Evolutionary conservation across 305 asterid genomes (phyloP).

Genomic region (Fraxinus greggii): DNA sequence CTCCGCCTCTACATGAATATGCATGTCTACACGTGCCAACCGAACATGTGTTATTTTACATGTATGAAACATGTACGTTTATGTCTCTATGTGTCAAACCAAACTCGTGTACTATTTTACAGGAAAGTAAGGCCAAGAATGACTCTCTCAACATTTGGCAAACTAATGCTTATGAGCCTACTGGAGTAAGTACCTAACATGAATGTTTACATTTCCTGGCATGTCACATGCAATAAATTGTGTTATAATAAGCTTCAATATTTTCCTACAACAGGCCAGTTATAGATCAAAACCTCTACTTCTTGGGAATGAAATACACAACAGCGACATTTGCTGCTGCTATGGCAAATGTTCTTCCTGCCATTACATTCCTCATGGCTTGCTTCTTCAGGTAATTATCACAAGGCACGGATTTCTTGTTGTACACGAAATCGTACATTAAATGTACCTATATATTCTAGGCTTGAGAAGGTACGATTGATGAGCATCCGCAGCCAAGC

Average conservation of each 20-base stretch:
- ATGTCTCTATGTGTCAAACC: neutral
- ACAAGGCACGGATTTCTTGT: no score
- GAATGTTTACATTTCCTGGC: neutral
- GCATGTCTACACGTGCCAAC: no score
- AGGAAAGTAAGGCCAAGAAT: slow-evolving; percentile 90
- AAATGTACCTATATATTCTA: slow-evolving; percentile 6
- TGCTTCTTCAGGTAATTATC: slow-evolving; percentile 61
- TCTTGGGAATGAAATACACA: slow-evolving; percentile 84
- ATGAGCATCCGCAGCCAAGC: slow-evolving; percentile 70
- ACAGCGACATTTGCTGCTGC: slow-evolving; percentile 98
- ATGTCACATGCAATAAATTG: neutral
- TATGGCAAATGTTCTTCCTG: slow-evolving; percentile 88
- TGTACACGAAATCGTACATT: neutral
- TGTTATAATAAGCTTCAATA: neutral
- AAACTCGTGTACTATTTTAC: slow-evolving; percentile 17
- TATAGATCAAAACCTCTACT: slow-evolving; percentile 83
- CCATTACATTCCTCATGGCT: slow-evolving; percentile 87
- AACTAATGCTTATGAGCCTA: slow-evolving; percentile 59
- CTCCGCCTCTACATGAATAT: no score
- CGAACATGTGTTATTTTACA: neutral
- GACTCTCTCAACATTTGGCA: slow-evolving; percentile 60
- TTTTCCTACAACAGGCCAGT: slow-evolving; percentile 62
- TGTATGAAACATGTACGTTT: neutral
- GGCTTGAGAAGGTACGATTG: slow-evolving; percentile 61
- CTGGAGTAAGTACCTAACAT: slow-evolving; percentile 63